These are phyloP conservation scores for Fusarium haematococcum DNA, from an alignment of 2,329 filamentous ascomycete genomes.

Conservation along the genomic window DNA sequence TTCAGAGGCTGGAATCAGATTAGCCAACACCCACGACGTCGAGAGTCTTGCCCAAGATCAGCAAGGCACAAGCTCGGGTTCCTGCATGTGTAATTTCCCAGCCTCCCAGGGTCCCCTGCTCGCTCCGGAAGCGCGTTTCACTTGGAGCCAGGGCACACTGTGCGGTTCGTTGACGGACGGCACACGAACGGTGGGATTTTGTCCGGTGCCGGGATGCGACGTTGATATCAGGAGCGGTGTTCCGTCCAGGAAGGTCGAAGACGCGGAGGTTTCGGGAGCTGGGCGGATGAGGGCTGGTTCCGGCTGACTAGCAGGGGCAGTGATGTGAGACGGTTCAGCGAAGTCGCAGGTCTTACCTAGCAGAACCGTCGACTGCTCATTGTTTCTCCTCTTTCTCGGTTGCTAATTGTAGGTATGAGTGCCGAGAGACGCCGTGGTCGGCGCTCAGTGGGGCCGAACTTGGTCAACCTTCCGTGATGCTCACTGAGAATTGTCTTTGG, in stretches of 20 bases:
- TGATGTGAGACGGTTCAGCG: constrained; percentile 5
- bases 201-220: constrained; percentile 6
- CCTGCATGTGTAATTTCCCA: constrained; percentile 45
- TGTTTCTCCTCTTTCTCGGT: background rate
- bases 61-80: constrained; percentile 29
- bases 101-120: constrained; percentile 36
- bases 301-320: constrained; percentile 28
- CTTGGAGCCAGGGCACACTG: constrained; percentile 14
- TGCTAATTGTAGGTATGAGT: background rate
- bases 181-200: constrained; percentile 8
- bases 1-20: background rate
- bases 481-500: background rate
- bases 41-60: constrained; percentile 11
- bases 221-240: background rate
- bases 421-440: background rate
- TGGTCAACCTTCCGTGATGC: background rate
- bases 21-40: background rate
- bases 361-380: background rate
- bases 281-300: constrained; percentile 11
- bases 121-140: constrained; percentile 37
- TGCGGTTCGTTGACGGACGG: constrained; percentile 2
- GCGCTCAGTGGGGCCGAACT: background rate
- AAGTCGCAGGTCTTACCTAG: background rate
- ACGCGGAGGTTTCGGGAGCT: background rate
- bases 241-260: background rate